Evolutionary conservation across 768 basidiomycete genomes (phyloP).

Genomic region (Gautieria morchelliformis): DNA sequence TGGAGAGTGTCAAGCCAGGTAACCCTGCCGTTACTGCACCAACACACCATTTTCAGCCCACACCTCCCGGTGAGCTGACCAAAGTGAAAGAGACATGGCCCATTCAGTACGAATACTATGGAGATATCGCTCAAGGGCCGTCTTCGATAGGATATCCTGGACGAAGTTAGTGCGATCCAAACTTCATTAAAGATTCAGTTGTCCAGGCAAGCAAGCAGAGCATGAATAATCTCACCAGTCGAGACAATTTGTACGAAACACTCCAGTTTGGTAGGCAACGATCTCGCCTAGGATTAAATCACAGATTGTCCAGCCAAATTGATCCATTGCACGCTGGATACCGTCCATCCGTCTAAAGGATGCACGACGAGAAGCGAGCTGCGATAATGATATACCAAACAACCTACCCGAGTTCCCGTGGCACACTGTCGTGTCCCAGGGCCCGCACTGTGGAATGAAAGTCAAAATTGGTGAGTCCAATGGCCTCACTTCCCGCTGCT

Average conservation of each 20-base stretch:
- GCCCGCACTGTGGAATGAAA: constrained; percentile 79
- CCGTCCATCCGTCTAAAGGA: constrained; percentile 46
- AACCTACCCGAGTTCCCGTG: constrained; percentile 57
- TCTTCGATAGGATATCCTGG: constrained; percentile 86
- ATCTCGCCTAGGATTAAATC: constrained; percentile 55
- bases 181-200: constrained; percentile 31
- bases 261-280: constrained; percentile 83
- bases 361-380: not conserved
- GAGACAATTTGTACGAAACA: constrained; percentile 90
- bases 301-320: constrained; percentile 79
- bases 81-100: constrained; percentile 57
- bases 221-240: constrained; percentile 58
- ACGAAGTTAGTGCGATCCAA: constrained; percentile 96
- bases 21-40: constrained; percentile 82
- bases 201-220: not conserved
- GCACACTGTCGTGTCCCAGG: constrained; percentile 81
- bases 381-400: not conserved
- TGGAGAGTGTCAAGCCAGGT: not conserved
- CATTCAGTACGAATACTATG: constrained; percentile 69
- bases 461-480: constrained; percentile 84
- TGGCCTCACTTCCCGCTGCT: constrained; percentile 51
- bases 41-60: constrained; percentile 95
- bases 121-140: constrained; percentile 75
- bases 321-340: constrained; percentile 57
- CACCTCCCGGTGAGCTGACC: constrained; percentile 82